Evolutionary conservation across 2,329 filamentous ascomycete species (phyloP), one percentile per base, ranked within the genome.

Genomic region (Beauveria rudraprayagi): DNA sequence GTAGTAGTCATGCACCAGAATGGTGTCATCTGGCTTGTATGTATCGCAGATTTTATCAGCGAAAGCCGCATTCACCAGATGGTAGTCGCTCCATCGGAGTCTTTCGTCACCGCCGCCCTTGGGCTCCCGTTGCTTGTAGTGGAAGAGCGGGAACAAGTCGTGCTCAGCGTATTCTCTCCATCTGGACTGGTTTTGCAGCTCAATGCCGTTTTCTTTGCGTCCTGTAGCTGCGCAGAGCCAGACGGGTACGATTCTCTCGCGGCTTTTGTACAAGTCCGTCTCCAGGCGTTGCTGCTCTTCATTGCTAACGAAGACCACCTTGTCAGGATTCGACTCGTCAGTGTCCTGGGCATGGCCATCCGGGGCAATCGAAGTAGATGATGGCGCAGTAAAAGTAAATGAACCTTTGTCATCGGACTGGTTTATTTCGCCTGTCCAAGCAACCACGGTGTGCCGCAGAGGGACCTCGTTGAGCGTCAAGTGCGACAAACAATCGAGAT

Each of bases 1-100:
- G 71, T 96, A 92, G 73, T 96, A 97, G 75, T 97, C 93, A 72
- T 97, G 93, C 57, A 97, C 86, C 72, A 96, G 84, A 62, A 97
- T 85, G 59, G 97, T 85, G 72, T 97, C 93, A 47, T 93, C 93
- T 0, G 92, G 91, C 73, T 91, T 91, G 80, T 97, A 97, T 61
- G 89, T 82, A 69, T 92, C 87, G 63, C 94, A 80, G 67, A 97
- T 96, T 64, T 87, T 86, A 72, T 96, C 89, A 63, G 93, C 92
- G 68, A 97, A 97, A 64, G 91, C 87, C 70, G 91, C 87, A 77
- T 97, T 97, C 83, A 96, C 88, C 56, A 87, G 86, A 72, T 91
- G 89, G 75, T 96, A 97, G 75, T 97, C 92, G 26, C 88, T 86
- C 92, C 93, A 97, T 68, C 92, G 87, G 46, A 88, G 81, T 56